Base-by-base conservation (phyloP, 75 land plant genomes). In the Larix kaempferi region DNA sequence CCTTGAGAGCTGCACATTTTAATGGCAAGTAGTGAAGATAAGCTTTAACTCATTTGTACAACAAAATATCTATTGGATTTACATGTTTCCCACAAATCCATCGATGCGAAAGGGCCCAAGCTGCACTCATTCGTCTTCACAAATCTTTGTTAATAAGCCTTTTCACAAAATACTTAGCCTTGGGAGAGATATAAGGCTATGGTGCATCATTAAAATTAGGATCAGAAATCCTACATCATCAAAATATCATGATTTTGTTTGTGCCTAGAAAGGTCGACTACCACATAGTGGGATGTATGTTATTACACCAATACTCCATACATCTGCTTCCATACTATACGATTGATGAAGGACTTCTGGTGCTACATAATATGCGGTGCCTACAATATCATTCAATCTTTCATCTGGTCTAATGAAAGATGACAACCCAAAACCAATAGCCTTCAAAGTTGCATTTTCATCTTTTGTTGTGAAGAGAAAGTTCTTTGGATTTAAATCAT, bases 301-400 rank as follows among this genome's bases (percentile, higher is more conserved):
- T 63, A 94, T 91, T 3, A 91, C 92, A 7, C 96, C 94, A 71
- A 94, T 87, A 76, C 97, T 94, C 97, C 97, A 94, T 25, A 94
- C 86, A 78, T 94, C 97, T 37, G 95, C 97, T 81, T 94, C 97
- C 80, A 90, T 79, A 77, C 85, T 86, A 65, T 94, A 94, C 6
- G 94, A 94, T 74, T 94, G 89, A 76, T 91, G 96, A 7, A 94
- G 89, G 26, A 94, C 96, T 80, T 94, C 96, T 33, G 96, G 96
- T 37, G 96, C 96, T 75, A 93, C 96, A 86, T 93, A 93, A 74
- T 91, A 93, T 57, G 95, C 95, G 84, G 93, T 93, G 76, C 96
- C 96, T 75, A 94, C 96, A 75, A 94, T 94, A 80, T 94, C 96
- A 83, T 92, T 92, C 57, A 94, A 82, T 80, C 93, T 88, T 79